Evolutionary conservation across 257 asterid species (phyloP).

Genomic region (Solanum neorickii): DNA sequence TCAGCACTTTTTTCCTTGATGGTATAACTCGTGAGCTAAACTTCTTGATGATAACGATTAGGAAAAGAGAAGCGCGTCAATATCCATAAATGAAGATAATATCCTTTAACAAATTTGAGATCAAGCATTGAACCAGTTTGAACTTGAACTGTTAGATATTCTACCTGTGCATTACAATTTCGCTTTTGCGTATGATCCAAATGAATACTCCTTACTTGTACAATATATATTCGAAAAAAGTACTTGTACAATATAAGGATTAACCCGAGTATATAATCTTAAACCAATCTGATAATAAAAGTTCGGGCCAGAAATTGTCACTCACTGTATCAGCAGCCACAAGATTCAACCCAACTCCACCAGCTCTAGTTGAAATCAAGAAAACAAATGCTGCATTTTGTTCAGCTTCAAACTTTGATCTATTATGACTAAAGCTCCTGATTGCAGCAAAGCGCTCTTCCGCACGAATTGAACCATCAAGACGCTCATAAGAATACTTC

Average conservation of each 20-base stretch:
- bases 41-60: neutral
- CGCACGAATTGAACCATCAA: conserved; percentile 92
- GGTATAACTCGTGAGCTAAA: neutral
- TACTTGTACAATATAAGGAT: neutral
- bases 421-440: conserved; percentile 66
- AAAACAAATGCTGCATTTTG: conserved; percentile 52
- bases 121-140: neutral
- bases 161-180: neutral
- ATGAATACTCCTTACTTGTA: neutral
- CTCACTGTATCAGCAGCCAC: conserved; percentile 97
- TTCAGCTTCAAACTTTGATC: conserved; percentile 16
- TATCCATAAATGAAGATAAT: neutral
- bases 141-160: neutral
- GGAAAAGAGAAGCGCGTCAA: neutral
- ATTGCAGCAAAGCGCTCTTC: conserved; percentile 97
- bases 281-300: neutral
- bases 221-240: neutral
- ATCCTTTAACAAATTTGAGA: neutral
- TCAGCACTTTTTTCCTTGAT: neutral
- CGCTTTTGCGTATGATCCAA: neutral
- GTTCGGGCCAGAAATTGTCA: neutral
- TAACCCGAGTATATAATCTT: neutral
- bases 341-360: conserved; percentile 95
- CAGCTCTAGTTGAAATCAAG: conserved; percentile 95
- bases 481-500: conserved; percentile 84